Evolutionary conservation across 306 rosid genomes (phyloP), one percentile per base, ranked within the genome.

Genomic region (Begonia peltatifolia): DNA sequence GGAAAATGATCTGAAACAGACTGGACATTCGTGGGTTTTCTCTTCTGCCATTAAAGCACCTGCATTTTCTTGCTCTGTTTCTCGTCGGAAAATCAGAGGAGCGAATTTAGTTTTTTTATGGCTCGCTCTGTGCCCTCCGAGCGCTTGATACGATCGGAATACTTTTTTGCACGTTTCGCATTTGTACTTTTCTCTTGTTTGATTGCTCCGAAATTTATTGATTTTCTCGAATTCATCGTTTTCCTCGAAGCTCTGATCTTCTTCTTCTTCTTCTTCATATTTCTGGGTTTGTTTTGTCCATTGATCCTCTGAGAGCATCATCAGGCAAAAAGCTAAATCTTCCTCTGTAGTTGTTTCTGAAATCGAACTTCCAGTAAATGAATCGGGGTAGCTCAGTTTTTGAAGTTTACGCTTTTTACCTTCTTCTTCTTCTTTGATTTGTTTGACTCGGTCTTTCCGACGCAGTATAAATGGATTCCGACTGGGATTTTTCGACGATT

Each of bases 91-190:
- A 44, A 44, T 44, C 12, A 6, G 14, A 42, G 44, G 38, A 44
- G 14, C 12, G 1, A n/a, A 44, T 12, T 77, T 88, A 0, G 71
- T 74, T 50, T 79, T 89, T 74, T 68, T 89, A 73, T 89, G 93
- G 47, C 95, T 85, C 2, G 97, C 81, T 69, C 97, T 70, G 53
- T 89, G 97, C 20, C 97, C 97, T 6, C 97, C 97, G 6, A 84
- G 84, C 0, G 97, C 94, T 73, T 85, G 97, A 49, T 80, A 89
- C 2, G 97, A 89, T 50, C 78, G 69, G 59, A 89, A 89, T 55
- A 81, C 60, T 22, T 82, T 60, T 54, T 80, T 56, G 55, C 97
- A 89, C 13, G 97, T 89, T 71, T 84, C 85, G 78, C 97, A 89
- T 55, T 78, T 62, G 38, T 80, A 82, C 56, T 72, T 87, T 0